Conservation (phyloP, 2,329 filamentous ascomycete genomes). For the Cercospora citrullina region DNA sequence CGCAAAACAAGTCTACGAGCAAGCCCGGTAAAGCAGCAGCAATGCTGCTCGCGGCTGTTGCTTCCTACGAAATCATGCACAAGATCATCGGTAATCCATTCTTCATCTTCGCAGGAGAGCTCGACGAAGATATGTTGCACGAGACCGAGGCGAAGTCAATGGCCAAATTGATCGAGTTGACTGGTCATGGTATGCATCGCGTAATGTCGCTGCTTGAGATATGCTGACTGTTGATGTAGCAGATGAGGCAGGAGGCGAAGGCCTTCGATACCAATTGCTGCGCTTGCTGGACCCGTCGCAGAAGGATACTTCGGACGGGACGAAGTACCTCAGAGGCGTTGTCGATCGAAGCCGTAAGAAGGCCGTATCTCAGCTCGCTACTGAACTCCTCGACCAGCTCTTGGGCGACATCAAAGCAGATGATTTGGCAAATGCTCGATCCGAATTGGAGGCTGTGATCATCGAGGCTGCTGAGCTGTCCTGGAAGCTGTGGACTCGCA, state of each 20-base stretch:
- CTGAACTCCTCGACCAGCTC: not conserved
- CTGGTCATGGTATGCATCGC: too few species aligned
- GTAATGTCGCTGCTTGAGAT: too few species aligned
- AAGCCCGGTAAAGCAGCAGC: constrained; percentile 13
- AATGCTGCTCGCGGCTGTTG: constrained; percentile 12
- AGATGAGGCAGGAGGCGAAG: constrained; percentile 11
- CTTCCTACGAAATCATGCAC: constrained; percentile 10
- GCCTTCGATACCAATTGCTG: constrained; percentile 15
- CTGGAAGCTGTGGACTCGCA: constrained; percentile 16
- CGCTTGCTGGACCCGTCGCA: constrained; percentile 14
- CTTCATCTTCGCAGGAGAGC: constrained; percentile 16
- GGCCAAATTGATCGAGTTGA: too few species aligned
- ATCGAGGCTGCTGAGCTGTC: constrained; percentile 16
- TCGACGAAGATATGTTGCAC: too few species aligned
- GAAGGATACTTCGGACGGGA: not conserved
- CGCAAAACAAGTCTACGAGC: constrained; percentile 6
- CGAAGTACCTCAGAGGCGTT: not conserved
- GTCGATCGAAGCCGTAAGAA: not conserved
- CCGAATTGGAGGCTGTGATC: not conserved
- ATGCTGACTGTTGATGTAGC: not conserved
- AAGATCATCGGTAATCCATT: constrained; percentile 15
- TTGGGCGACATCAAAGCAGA: not conserved
- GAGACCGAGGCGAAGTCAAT: too few species aligned
- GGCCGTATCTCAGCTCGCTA: not conserved
- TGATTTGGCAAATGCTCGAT: too few species aligned